Conservation (phyloP, 495 filamentous ascomycete genomes). For the Aspergillus haitiensis region DNA sequence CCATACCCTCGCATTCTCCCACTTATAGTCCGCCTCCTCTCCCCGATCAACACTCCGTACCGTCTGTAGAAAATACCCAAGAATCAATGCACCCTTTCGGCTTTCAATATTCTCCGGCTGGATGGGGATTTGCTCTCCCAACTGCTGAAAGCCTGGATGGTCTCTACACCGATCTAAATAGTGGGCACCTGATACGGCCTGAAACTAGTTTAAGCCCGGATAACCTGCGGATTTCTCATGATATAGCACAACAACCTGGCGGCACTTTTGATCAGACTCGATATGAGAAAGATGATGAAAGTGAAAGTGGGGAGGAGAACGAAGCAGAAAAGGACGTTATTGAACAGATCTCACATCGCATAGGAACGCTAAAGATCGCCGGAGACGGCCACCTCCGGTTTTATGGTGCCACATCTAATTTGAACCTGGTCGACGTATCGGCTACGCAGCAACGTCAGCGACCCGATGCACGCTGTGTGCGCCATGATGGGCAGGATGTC, state of each 20-base stretch:
- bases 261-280: conserved; percentile 27
- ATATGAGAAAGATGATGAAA: conserved; percentile 32
- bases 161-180: conserved; percentile 42
- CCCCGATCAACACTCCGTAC: conserved; percentile 13
- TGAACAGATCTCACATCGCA: conserved; percentile 48
- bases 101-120: conserved; percentile 33
- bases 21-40: conserved; percentile 21
- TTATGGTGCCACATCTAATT: conserved; percentile 51
- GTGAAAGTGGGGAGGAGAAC: conserved; percentile 46
- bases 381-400: conserved; percentile 52
- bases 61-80: neutral
- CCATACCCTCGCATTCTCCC: conserved; percentile 17
- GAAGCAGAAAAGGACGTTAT: conserved; percentile 49
- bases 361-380: conserved; percentile 50
- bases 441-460: conserved; percentile 49
- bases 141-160: conserved; percentile 46
- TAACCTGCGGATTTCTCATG: conserved; percentile 34
- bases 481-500: conserved; percentile 48
- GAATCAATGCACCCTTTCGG: conserved; percentile 29
- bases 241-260: conserved; percentile 39
- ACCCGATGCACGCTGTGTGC: conserved; percentile 51
- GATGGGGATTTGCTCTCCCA: conserved; percentile 45
- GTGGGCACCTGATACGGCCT: conserved; percentile 19
- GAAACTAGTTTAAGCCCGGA: conserved; percentile 34
- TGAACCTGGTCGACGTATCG: conserved; percentile 49